Evolutionary conservation across 1,284 basidiomycete species (phyloP), one percentile per base, ranked within the genome.

Genomic region (Phylloboletellus chloephorus): DNA sequence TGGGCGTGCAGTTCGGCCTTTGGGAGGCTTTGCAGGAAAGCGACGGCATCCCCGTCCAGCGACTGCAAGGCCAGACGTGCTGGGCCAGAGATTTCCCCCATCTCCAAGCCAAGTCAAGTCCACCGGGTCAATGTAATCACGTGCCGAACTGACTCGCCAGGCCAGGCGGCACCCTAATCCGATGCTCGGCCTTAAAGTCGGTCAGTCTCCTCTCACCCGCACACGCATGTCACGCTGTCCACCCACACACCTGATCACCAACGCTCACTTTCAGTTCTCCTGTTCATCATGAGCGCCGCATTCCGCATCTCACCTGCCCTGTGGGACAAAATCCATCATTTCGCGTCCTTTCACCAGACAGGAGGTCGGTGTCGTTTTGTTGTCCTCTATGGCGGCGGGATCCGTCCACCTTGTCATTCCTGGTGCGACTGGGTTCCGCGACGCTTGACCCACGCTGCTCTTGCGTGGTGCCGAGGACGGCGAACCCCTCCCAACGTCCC

Each of bases 301-400:
- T 88, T 86, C 62, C 75, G 81, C 50, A 92, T 93, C 49, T 77
- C 81, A 17, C 69, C 82, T 41, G 71, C 77, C n/a, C 71, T 96
- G 52, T 92, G 91, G 88, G 86, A 94, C 68, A 87, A 81, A 67
- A 92, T 97, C 45, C 84, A 88, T 65, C 89, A 96, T 59, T 97
- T 91, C 65, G 90, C 93, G 0, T 88, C 86, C 2, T 97, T 96
- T 66, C 91, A 91, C 1, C 91, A 92, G 66, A 92, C 89, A 3
- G 88, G 89, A 43, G 87, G 88, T 88, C 34, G 50, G 79, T 70
- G 29, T 22, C 5, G 3, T 25, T 91, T 93, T 86, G 35, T 5
- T 4, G 92, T 90, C 32, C 21, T 23, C 91, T n/a, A n/a, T n/a
- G n/a, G n/a, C n/a, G n/a, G n/a, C n/a, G n/a, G n/a, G n/a, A n/a